A percentile compares a stretch with the other conserved stretches of the same genome.
These are phyloP conservation scores for Heteromeles arbutifolia DNA, from an alignment of 306 rosid genomes.

Conservation along the genomic window DNA sequence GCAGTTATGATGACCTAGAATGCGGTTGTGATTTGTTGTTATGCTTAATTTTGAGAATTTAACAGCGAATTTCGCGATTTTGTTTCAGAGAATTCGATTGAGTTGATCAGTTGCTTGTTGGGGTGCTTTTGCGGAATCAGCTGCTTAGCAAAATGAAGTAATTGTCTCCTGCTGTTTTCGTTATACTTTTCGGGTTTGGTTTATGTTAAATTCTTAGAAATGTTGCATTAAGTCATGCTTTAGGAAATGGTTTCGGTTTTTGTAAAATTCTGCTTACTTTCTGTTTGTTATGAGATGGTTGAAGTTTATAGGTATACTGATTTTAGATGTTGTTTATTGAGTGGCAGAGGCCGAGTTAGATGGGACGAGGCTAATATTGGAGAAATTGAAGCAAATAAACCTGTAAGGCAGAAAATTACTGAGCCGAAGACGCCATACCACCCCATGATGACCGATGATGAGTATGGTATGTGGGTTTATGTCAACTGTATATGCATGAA, in stretches of 20 bases:
- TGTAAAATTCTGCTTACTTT: background rate
- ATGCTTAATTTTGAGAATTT: constrained; percentile 15
- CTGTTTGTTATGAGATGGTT: background rate
- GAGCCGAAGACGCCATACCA: constrained; percentile 99
- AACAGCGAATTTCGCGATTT: background rate
- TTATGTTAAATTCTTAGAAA: background rate
- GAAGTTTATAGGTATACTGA: background rate
- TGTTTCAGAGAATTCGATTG: constrained; percentile 37
- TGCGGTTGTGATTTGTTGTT: background rate
- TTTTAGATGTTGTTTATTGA: constrained; percentile 4
- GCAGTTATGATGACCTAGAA: background rate
- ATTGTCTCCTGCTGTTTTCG: constrained; percentile 1
- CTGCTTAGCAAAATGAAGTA: constrained; percentile 55
- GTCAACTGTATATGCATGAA: background rate
- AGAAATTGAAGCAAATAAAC: constrained; percentile 93
- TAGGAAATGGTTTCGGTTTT: background rate
- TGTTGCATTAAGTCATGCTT: background rate
- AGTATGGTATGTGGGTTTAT: constrained; percentile 50
- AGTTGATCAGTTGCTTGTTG: constrained; percentile 12
- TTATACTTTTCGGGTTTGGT: background rate
- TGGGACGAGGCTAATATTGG: constrained; percentile 90
- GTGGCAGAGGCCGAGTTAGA: constrained; percentile 59
- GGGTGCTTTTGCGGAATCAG: constrained; percentile 24
- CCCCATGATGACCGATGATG: constrained; percentile 84
- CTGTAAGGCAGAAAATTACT: constrained; percentile 96